These are phyloP conservation scores for Hyphopichia wangnamkhiaoensis DNA, from an alignment of 1,139 yeast genomes.

Conservation along the genomic window DNA sequence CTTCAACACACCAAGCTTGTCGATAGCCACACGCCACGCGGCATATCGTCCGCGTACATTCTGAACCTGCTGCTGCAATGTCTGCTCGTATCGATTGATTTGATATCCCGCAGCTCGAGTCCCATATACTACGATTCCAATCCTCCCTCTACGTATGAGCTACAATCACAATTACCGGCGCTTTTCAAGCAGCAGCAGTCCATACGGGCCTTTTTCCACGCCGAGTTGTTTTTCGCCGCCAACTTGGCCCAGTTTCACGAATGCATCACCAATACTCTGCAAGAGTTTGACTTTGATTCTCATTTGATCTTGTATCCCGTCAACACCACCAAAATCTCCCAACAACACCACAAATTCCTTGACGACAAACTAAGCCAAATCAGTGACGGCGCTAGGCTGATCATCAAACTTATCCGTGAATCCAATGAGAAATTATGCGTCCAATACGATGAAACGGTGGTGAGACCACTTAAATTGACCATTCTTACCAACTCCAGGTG, in stretches of 20 bases:
- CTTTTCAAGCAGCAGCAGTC: neutral
- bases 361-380: neutral
- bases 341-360: neutral
- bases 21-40: too few species aligned
- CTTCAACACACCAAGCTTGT: too few species aligned
- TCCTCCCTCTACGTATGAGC: neutral
- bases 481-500: conserved; percentile 1
- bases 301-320: neutral
- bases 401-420: neutral
- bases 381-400: neutral
- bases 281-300: neutral
- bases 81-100: too few species aligned
- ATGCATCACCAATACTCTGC: neutral
- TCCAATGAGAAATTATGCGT: neutral
- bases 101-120: neutral
- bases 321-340: neutral
- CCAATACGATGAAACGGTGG: neutral
- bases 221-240: neutral
- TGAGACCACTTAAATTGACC: neutral
- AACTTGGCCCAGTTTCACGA: conserved; percentile 1
- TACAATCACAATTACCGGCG: neutral
- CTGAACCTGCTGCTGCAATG: too few species aligned
- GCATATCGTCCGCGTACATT: too few species aligned
- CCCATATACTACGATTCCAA: conserved; percentile 1
- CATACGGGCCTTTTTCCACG: neutral